These are phyloP conservation scores for Corynascus novoguineensis DNA, from an alignment of 495 filamentous ascomycete genomes.

Conservation along the genomic window DNA sequence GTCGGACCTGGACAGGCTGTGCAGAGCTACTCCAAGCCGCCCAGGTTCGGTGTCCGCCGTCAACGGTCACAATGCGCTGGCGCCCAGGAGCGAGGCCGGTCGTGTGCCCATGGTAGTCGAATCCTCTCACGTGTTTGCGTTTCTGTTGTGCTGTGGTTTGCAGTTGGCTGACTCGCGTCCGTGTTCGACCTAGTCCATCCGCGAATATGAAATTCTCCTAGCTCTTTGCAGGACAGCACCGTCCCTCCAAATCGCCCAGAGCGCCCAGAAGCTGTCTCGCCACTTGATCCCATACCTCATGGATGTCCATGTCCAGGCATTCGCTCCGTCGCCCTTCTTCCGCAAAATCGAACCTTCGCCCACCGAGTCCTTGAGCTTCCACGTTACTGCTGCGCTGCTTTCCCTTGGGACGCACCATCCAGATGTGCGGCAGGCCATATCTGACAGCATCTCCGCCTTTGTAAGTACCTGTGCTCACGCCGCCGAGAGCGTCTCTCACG, in stretches of 20 bases:
- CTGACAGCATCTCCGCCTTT: conserved; percentile 59
- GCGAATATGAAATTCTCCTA: conserved; percentile 83
- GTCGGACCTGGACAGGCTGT: conserved; percentile 61
- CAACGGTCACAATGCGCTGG: conserved; percentile 30
- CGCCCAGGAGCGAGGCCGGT: conserved; percentile 30
- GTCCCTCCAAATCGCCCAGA: conserved; percentile 56
- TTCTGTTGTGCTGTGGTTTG: neutral
- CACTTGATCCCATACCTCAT: conserved; percentile 78
- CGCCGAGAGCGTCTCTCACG: conserved; percentile 38
- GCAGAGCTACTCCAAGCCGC: conserved; percentile 47
- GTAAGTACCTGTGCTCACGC: conserved; percentile 58
- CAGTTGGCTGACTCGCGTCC: conserved; percentile 17
- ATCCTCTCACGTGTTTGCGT: neutral
- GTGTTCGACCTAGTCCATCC: conserved; percentile 46
- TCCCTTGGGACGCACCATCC: conserved; percentile 65
- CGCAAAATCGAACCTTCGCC: conserved; percentile 79
- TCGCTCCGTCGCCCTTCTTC: conserved; percentile 75
- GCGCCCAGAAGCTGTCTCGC: conserved; percentile 63
- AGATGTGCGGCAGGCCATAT: conserved; percentile 55
- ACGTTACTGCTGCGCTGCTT: conserved; percentile 72
- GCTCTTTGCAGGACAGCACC: conserved; percentile 85
- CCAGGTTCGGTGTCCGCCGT: conserved; percentile 25
- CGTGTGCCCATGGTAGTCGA: conserved; percentile 48
- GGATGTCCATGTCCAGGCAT: conserved; percentile 70
- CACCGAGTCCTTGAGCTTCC: conserved; percentile 77